Evolutionary conservation across 192 early-diverging fungal species (phyloP).

Genomic region (Coemansia sp.): DNA sequence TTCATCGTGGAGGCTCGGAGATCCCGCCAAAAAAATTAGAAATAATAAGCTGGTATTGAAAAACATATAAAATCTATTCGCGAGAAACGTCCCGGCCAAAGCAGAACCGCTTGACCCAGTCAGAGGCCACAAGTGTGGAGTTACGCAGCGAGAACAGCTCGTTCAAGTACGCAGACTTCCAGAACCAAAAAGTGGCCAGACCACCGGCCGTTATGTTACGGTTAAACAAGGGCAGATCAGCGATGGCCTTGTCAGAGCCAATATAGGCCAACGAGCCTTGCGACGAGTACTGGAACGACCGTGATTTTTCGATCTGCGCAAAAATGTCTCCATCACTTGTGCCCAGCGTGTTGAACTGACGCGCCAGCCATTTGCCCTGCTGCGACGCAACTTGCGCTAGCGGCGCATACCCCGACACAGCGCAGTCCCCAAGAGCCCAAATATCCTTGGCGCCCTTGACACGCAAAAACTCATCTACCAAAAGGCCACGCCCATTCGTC

Average conservation of each 20-base stretch:
- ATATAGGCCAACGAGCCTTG: constrained; percentile 89
- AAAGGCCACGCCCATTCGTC: constrained; percentile 55
- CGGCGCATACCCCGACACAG: constrained; percentile 69
- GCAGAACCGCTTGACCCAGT: constrained; percentile 87
- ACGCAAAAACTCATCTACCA: constrained; percentile 74
- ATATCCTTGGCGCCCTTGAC: constrained; percentile 69
- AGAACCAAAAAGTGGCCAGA: constrained; percentile 72
- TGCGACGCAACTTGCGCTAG: constrained; percentile 89
- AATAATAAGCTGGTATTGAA: not conserved
- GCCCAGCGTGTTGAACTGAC: constrained; percentile 57
- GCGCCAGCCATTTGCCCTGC: constrained; percentile 84
- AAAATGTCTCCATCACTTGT: constrained; percentile 22
- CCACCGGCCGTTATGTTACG: constrained; percentile 64
- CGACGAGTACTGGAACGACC: constrained; percentile 80
- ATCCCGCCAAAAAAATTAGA: not conserved
- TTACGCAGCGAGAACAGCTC: constrained; percentile 87
- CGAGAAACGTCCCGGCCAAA: constrained; percentile 91
- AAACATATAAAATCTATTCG: constrained; percentile 58
- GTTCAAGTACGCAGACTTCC: constrained; percentile 70
- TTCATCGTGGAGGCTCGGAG: not conserved
- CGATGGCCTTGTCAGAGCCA: constrained; percentile 92
- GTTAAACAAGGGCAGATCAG: constrained; percentile 80
- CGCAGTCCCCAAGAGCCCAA: constrained; percentile 90
- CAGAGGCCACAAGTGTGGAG: constrained; percentile 73
- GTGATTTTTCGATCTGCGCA: constrained; percentile 22